These are phyloP conservation scores for Pseudozyma thailandica DNA, from an alignment of 1,284 basidiomycete genomes.

Conservation along the genomic window DNA sequence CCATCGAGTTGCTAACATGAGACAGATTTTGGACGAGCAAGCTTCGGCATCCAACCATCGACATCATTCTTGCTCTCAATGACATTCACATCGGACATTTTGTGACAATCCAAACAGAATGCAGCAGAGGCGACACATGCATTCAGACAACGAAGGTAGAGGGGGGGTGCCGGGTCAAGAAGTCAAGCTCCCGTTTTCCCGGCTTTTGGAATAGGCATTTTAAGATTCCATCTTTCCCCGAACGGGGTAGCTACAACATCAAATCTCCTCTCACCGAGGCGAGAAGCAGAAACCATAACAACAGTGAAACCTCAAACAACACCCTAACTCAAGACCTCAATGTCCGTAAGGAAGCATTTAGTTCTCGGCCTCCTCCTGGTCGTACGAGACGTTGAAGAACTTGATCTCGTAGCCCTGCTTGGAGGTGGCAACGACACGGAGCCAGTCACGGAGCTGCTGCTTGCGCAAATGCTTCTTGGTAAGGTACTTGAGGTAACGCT, in stretches of 20 bases:
- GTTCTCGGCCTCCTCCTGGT: slow-evolving; percentile 60
- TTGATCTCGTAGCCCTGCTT: slow-evolving; percentile 69
- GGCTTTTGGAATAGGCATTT: slow-evolving; percentile 28
- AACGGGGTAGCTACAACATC: slow-evolving; percentile 8
- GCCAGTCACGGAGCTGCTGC: slow-evolving; percentile 68
- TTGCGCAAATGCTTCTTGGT: slow-evolving; percentile 69
- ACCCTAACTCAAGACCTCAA: background rate
- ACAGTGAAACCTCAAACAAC: slow-evolving; percentile 2
- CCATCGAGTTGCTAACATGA: no score
- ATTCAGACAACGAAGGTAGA: background rate
- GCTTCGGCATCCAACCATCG: no score
- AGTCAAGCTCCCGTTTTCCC: slow-evolving; percentile 44
- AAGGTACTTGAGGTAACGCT: slow-evolving; percentile 70
- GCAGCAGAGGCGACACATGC: background rate
- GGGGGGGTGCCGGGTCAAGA: slow-evolving; percentile 31
- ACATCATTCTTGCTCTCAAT: no score
- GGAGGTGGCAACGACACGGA: slow-evolving; percentile 69
- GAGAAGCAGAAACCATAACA: background rate
- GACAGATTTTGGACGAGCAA: no score
- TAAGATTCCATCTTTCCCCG: slow-evolving; percentile 14
- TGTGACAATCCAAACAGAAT: no score
- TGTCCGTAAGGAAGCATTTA: slow-evolving; percentile 14
- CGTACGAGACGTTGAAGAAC: slow-evolving; percentile 69
- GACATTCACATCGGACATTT: no score
- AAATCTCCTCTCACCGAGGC: background rate